Evolutionary conservation across 139 green algal genomes (phyloP), one percentile per base, ranked within the genome.

Genomic region (Gonium pectorale): DNA sequence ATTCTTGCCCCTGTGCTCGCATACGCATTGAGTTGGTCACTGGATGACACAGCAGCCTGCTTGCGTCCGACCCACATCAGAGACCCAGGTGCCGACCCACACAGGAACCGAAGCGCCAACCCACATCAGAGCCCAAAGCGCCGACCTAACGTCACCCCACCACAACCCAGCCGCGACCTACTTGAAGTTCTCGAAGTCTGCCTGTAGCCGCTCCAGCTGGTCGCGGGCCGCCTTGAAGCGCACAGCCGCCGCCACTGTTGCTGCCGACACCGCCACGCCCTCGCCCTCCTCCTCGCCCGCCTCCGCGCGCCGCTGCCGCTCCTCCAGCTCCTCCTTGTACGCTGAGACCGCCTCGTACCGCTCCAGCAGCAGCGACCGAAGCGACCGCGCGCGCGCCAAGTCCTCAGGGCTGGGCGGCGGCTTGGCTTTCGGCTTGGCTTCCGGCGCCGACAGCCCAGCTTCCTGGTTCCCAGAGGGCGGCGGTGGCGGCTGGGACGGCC

Each of bases 101-200:
- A n/a, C n/a, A n/a, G n/a, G n/a, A n/a, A n/a, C n/a, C n/a, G n/a
- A n/a, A n/a, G n/a, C n/a, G n/a, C n/a, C n/a, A n/a, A n/a, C n/a
- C n/a, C n/a, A n/a, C n/a, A n/a, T n/a, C n/a, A n/a, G n/a, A n/a
- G n/a, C n/a, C n/a, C n/a, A n/a, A n/a, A n/a, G n/a, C n/a, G n/a
- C n/a, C n/a, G n/a, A n/a, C n/a, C n/a, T n/a, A n/a, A n/a, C n/a
- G n/a, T n/a, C n/a, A n/a, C n/a, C n/a, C n/a, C n/a, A n/a, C n/a
- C n/a, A n/a, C n/a, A n/a, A n/a, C n/a, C n/a, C n/a, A n/a, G n/a
- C n/a, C n/a, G n/a, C 19, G 2, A 69, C 75, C 41, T 31, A 83
- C 77, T 83, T 73, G 79, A 67, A 67, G 66, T 85, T 85, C 13
- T 77, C 63, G 26, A 66, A 85, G 64, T 85, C 79, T 19, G 79